Evolutionary conservation across 2,329 filamentous ascomycete genomes (phyloP).

Genomic region (Ophiostoma triangulosporum): DNA sequence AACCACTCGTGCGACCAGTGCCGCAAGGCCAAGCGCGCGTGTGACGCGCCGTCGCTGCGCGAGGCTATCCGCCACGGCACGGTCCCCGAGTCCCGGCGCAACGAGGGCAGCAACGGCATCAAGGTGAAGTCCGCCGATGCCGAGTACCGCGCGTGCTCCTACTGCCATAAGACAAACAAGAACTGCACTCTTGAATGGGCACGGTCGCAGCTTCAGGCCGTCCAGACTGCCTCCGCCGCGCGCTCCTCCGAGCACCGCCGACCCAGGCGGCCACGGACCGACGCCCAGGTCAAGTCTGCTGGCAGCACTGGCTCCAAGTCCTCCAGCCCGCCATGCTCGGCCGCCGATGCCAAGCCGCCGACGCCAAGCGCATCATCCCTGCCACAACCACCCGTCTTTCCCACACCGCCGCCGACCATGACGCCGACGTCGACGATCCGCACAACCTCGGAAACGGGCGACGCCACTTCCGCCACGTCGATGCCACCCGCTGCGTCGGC

Average conservation of each 20-base stretch:
- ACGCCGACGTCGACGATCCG: slow-evolving; percentile 4
- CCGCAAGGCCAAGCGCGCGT: slow-evolving; percentile 15
- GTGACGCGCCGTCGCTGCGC: slow-evolving; percentile 13
- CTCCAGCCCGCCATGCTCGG: neutral
- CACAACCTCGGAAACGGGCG: slow-evolving; percentile 3
- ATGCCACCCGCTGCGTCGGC: neutral
- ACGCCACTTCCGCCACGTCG: neutral
- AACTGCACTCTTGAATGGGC: slow-evolving; percentile 17
- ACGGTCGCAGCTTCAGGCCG: slow-evolving; percentile 13
- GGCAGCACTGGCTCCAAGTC: neutral
- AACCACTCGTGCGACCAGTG: slow-evolving; percentile 16
- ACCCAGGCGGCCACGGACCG: slow-evolving; percentile 8
- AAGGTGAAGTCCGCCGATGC: neutral
- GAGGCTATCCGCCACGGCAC: neutral
- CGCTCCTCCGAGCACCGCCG: slow-evolving; percentile 7
- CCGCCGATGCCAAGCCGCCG: neutral
- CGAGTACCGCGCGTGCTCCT: slow-evolving; percentile 13
- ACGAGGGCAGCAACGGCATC: neutral
- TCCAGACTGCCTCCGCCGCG: neutral
- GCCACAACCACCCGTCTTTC: slow-evolving; percentile 1
- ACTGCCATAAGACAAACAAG: slow-evolving; percentile 16
- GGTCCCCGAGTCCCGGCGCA: neutral
- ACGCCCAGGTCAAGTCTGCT: neutral
- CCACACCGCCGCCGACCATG: slow-evolving; percentile 3
- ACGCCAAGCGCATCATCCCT: neutral